Conservation (phyloP, 2,329 filamentous ascomycete species). For the Botrytis galanthina region DNA sequence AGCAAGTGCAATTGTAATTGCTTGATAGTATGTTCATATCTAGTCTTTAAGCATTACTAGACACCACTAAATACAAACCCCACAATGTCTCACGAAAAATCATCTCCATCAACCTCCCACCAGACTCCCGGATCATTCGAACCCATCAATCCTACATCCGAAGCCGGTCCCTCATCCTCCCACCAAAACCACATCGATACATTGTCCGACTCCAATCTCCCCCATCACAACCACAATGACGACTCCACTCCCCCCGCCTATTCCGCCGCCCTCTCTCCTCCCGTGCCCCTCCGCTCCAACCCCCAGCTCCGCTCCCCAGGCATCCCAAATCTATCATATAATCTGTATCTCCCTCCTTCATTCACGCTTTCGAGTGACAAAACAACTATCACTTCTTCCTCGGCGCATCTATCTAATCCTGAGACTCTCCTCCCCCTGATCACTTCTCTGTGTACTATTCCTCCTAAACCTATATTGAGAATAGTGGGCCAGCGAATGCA, state of each 20-base stretch:
- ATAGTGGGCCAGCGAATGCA: slow-evolving; percentile 45
- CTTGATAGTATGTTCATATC: not conserved
- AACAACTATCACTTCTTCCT: slow-evolving; percentile 48
- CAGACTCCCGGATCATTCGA: slow-evolving; percentile 26
- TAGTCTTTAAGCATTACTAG: not conserved
- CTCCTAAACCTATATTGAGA: slow-evolving; percentile 54
- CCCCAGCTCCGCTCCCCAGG: slow-evolving; percentile 25
- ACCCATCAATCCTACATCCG: slow-evolving; percentile 27
- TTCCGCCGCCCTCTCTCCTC: slow-evolving; percentile 28
- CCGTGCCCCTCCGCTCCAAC: slow-evolving; percentile 9
- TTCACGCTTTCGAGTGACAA: slow-evolving; percentile 52
- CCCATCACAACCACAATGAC: slow-evolving; percentile 20
- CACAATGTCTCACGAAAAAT: slow-evolving; percentile 2
- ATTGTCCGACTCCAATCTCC: slow-evolving; percentile 21
- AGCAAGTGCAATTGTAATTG: not conserved
- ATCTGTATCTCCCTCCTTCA: slow-evolving; percentile 48
- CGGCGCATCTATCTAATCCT: slow-evolving; percentile 48
- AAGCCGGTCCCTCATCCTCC: slow-evolving; percentile 24
- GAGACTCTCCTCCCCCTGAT: slow-evolving; percentile 48
- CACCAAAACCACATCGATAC: not conserved
- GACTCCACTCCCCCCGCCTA: slow-evolving; percentile 34
- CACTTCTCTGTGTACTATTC: slow-evolving; percentile 49
- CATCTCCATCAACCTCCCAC: slow-evolving; percentile 15
- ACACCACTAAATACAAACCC: not conserved
- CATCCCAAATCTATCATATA: slow-evolving; percentile 34